Evolutionary conservation across 306 rosid genomes (phyloP).

Genomic region (Vigna unguiculata): DNA sequence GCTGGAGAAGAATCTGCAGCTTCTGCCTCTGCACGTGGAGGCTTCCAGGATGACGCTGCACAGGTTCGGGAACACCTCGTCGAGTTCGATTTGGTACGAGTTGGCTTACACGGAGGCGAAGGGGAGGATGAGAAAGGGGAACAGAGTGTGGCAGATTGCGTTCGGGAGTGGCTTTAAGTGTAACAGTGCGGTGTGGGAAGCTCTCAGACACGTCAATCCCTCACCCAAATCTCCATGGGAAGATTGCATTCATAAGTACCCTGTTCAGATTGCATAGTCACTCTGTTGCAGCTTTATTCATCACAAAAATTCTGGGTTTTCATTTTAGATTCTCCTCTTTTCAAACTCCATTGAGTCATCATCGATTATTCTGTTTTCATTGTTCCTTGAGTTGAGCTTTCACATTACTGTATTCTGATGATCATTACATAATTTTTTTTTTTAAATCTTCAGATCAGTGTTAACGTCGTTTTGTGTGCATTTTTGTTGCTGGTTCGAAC

Average conservation of each 20-base stretch:
- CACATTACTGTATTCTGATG: no score
- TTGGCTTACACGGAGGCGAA: slow-evolving; percentile 71
- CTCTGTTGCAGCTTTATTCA: no score
- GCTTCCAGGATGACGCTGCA: slow-evolving; percentile 71
- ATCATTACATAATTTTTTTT: no score
- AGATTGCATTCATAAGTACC: slow-evolving; percentile 65
- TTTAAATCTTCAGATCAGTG: no score
- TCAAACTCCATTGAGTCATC: no score
- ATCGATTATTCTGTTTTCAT: no score
- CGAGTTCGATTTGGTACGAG: slow-evolving; percentile 77
- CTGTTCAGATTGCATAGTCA: slow-evolving; percentile 37
- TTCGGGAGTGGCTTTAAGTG: slow-evolving; percentile 76
- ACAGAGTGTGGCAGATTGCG: slow-evolving; percentile 72
- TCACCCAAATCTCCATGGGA: slow-evolving; percentile 63
- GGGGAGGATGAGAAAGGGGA: slow-evolving; percentile 58
- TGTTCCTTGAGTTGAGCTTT: no score
- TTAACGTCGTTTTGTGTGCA: no score
- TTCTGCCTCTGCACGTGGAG: slow-evolving; percentile 57
- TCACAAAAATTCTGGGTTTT: no score
- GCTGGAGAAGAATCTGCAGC: slow-evolving; percentile 71
- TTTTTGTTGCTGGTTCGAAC: no score
- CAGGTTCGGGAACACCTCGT: slow-evolving; percentile 71
- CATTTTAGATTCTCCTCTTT: no score
- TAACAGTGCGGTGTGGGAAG: slow-evolving; percentile 75
- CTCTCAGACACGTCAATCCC: slow-evolving; percentile 56